Evolutionary conservation across 2,329 filamentous ascomycete species (phyloP).

Genomic region (Penicillium sp.): DNA sequence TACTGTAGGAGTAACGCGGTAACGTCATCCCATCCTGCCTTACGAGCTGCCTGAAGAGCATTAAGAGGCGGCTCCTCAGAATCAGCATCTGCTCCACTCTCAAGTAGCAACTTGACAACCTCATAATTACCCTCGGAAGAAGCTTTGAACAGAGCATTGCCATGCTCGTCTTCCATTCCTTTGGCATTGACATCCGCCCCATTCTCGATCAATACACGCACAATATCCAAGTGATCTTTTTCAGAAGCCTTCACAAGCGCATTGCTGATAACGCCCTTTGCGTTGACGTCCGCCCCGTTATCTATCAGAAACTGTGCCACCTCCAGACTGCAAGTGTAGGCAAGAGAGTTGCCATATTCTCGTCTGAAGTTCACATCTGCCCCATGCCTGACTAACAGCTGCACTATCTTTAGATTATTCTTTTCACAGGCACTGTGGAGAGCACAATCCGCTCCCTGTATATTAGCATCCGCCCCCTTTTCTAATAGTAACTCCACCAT

Average conservation of each 20-base stretch:
- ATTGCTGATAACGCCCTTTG: not conserved
- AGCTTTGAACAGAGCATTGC: not conserved
- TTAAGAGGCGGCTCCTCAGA: not conserved
- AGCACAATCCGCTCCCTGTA: not conserved
- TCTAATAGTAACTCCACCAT: not conserved
- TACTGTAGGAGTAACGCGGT: not conserved
- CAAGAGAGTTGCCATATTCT: not conserved
- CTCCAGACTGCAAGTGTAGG: not conserved
- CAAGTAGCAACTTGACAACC: not conserved
- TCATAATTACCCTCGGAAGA: not conserved
- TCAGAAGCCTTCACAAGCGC: not conserved
- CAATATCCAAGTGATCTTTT: not conserved
- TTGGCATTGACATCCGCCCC: not conserved
- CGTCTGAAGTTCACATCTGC: not conserved
- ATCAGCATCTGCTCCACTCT: not conserved
- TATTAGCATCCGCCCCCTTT: not conserved
- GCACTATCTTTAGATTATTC: not conserved
- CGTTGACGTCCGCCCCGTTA: not conserved
- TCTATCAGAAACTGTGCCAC: not conserved
- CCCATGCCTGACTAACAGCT: not conserved
- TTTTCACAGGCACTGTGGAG: not conserved
- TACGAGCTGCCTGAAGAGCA: not conserved
- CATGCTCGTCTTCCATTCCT: not conserved
- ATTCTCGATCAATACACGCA: not conserved
- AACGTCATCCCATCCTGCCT: not conserved